These are phyloP conservation scores for Phascolomyces articulosus DNA, from an alignment of 371 early-diverging fungal species.

Conservation along the genomic window DNA sequence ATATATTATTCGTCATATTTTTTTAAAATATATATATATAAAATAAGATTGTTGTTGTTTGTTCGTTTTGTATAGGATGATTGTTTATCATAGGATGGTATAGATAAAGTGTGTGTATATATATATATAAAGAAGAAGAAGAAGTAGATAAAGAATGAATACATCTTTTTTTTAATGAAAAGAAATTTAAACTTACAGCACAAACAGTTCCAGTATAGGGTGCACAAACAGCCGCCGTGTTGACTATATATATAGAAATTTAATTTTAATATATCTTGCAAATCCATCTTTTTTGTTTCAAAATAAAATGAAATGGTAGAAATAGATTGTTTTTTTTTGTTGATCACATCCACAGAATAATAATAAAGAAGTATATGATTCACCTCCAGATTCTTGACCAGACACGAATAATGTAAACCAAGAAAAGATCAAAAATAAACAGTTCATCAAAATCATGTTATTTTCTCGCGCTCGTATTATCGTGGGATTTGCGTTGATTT, in stretches of 20 bases:
- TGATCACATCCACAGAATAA: too few species aligned
- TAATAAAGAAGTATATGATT: too few species aligned
- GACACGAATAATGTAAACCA: neutral
- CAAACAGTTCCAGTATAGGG: conserved; percentile 14
- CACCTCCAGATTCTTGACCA: neutral
- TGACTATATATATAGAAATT: neutral
- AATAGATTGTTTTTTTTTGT: too few species aligned
- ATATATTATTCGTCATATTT: neutral
- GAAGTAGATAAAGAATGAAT: neutral
- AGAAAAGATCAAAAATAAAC: neutral
- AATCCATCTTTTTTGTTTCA: too few species aligned
- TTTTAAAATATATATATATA: too few species aligned
- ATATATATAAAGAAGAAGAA: neutral
- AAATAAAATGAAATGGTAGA: too few species aligned
- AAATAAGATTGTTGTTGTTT: too few species aligned
- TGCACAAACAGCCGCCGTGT: conserved; percentile 2
- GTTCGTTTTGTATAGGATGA: too few species aligned
- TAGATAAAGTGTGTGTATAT: too few species aligned
- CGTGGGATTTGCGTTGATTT: too few species aligned
- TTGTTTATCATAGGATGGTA: neutral
- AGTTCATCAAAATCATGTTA: neutral
- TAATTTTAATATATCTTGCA: too few species aligned
- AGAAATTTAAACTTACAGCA: conserved; percentile 12
- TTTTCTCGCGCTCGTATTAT: neutral
- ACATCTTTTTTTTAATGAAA: neutral